These are phyloP conservation scores for Mycena capillaripes DNA, from an alignment of 768 basidiomycete genomes.

Conservation along the genomic window DNA sequence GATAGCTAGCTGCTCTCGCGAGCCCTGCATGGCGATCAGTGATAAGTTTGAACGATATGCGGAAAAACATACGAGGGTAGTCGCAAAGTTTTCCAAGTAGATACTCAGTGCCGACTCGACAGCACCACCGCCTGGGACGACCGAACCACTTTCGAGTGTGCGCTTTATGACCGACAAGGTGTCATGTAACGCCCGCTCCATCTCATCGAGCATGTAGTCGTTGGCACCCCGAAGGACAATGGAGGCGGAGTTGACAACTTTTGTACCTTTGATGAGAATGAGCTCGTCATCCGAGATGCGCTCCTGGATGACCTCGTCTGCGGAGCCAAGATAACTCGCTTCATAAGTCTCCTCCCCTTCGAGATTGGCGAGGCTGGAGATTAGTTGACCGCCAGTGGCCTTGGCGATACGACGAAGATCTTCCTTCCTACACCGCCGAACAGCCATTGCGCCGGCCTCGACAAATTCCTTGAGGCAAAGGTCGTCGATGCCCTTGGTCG, in stretches of 20 bases:
- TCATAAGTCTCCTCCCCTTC: slow-evolving; percentile 99
- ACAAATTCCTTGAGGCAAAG: slow-evolving; percentile 98
- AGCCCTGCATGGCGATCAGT: slow-evolving; percentile 72
- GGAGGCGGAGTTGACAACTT: slow-evolving; percentile 93
- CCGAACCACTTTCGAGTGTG: slow-evolving; percentile 94
- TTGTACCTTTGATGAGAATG: slow-evolving; percentile 97
- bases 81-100: slow-evolving; percentile 99
- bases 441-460: slow-evolving; percentile 99
- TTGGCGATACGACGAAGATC: slow-evolving; percentile 97
- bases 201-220: slow-evolving; percentile 99
- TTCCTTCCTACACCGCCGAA: slow-evolving; percentile 97
- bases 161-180: slow-evolving; percentile 96
- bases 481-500: slow-evolving; percentile 99
- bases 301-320: slow-evolving; percentile 97
- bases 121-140: slow-evolving; percentile 97
- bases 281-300: slow-evolving; percentile 98
- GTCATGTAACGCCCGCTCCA: slow-evolving; percentile 97
- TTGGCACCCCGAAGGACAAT: slow-evolving; percentile 97
- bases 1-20: slow-evolving; percentile 97
- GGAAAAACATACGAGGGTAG: slow-evolving; percentile 81
- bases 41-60: slow-evolving; percentile 6
- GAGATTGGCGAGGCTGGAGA: slow-evolving; percentile 94
- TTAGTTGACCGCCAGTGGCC: slow-evolving; percentile 94
- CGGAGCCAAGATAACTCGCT: slow-evolving; percentile 87
- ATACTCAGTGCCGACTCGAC: slow-evolving; percentile 97